phyloP scores from a whole-genome alignment of 1,284 basidiomycete species.

The Cryptococcus sp. region DNA sequence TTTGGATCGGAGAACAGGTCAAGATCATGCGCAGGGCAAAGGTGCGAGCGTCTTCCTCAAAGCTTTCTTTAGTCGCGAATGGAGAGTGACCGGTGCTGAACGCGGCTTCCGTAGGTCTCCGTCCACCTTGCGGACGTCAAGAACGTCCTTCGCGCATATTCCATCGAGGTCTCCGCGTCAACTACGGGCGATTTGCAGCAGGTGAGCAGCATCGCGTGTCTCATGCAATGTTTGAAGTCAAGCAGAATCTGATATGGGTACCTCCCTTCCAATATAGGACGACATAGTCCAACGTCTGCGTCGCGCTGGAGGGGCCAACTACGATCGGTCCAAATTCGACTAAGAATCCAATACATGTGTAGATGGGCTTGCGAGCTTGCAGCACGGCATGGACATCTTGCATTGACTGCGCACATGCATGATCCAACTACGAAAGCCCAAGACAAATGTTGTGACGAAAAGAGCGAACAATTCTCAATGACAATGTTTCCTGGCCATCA shows the following conservation, averaged over 20 bases:
- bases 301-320: conserved; percentile 51
- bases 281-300: conserved; percentile 44
- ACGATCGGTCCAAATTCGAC: conserved; percentile 52
- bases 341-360: conserved; percentile 10
- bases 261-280: conserved; percentile 24
- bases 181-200: conserved; percentile 79
- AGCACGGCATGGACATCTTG: background rate
- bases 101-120: conserved; percentile 64
- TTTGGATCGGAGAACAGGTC: conserved; percentile 82
- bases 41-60: conserved; percentile 56
- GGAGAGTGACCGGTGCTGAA: background rate
- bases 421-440: no score
- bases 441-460: no score
- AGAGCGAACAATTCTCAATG: no score
- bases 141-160: conserved; percentile 71
- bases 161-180: conserved; percentile 79
- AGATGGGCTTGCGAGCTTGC: background rate
- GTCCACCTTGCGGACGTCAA: conserved; percentile 86
- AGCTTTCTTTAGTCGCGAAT: background rate
- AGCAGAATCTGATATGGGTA: background rate
- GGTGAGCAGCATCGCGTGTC: conserved; percentile 53
- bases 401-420: no score
- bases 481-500: no score
- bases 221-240: background rate
- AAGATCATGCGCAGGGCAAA: conserved; percentile 89